A percentile compares a stretch with the other conserved stretches of the same genome.
Conservation (phyloP, 495 filamentous ascomycete species). For the Viridothelium virens region DNA sequence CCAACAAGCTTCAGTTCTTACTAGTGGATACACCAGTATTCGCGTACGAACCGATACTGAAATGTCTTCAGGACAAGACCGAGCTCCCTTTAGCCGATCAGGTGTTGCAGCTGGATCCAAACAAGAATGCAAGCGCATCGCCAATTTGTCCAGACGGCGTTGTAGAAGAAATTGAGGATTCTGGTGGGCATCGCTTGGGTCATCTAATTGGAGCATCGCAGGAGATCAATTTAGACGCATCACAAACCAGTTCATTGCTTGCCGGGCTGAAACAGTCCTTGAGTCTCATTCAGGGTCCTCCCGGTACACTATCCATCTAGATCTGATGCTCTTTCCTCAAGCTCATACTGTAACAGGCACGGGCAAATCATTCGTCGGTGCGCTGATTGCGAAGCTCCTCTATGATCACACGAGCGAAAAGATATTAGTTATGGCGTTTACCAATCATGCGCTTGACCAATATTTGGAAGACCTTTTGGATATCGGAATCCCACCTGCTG, state of each 20-base stretch:
- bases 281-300: slow-evolving; percentile 67
- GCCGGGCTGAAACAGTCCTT: slow-evolving; percentile 48
- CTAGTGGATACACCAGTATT: slow-evolving; percentile 61
- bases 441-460: slow-evolving; percentile 52
- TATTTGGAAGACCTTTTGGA: slow-evolving; percentile 62
- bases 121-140: slow-evolving; percentile 22
- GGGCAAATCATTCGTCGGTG: slow-evolving; percentile 73
- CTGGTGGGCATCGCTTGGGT: slow-evolving; percentile 28
- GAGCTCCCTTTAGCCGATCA: slow-evolving; percentile 48
- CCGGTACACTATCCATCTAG: slow-evolving; percentile 44
- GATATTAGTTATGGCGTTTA: slow-evolving; percentile 57
- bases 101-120: slow-evolving; percentile 38
- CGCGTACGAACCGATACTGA: slow-evolving; percentile 63
- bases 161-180: slow-evolving; percentile 23
- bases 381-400: slow-evolving; percentile 54
- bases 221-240: slow-evolving; percentile 45
- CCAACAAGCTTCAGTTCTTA: slow-evolving; percentile 41
- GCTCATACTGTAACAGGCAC: slow-evolving; percentile 46
- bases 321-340: background rate
- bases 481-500: slow-evolving; percentile 47
- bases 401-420: slow-evolving; percentile 44
- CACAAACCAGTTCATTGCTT: slow-evolving; percentile 52
- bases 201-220: slow-evolving; percentile 26
- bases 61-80: slow-evolving; percentile 48
- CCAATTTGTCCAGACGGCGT: slow-evolving; percentile 24